Evolutionary conservation across 2,329 filamentous ascomycete genomes (phyloP).

Genomic region (Aureobasidium musti): DNA sequence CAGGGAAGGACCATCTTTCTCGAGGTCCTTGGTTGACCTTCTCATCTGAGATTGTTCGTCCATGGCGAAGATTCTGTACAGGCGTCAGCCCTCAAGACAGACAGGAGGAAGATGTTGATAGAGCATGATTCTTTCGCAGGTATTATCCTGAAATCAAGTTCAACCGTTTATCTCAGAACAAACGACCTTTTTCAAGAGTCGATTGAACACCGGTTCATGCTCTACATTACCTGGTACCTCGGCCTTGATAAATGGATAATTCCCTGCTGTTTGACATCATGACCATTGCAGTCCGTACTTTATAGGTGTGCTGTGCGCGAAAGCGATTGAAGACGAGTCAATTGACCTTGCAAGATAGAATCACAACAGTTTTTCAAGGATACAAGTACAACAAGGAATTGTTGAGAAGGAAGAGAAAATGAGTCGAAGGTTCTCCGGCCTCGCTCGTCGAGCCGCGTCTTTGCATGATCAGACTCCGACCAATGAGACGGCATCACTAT

Average conservation of each 20-base stretch:
- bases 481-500: conserved; percentile 11
- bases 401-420: conserved; percentile 10
- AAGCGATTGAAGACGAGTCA: background rate
- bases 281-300: conserved; percentile 33
- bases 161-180: conserved; percentile 57
- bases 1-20: conserved; percentile 32
- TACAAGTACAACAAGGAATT: conserved; percentile 7
- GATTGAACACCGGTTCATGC: conserved; percentile 44
- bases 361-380: background rate
- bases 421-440: conserved; percentile 11
- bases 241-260: conserved; percentile 30
- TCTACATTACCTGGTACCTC: conserved; percentile 37
- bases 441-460: conserved; percentile 17
- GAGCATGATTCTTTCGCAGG: conserved; percentile 57
- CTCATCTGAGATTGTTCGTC: conserved; percentile 34
- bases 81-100: conserved; percentile 29
- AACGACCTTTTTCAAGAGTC: conserved; percentile 9
- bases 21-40: conserved; percentile 30
- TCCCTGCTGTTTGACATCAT: conserved; percentile 32
- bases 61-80: conserved; percentile 21
- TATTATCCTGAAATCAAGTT: conserved; percentile 57
- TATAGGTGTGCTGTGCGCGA: background rate
- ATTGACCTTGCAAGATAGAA: background rate
- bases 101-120: conserved; percentile 35
- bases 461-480: background rate